These are phyloP conservation scores for Heterobasidion annosum DNA, from an alignment of 1,284 basidiomycete species.

Conservation along the genomic window DNA sequence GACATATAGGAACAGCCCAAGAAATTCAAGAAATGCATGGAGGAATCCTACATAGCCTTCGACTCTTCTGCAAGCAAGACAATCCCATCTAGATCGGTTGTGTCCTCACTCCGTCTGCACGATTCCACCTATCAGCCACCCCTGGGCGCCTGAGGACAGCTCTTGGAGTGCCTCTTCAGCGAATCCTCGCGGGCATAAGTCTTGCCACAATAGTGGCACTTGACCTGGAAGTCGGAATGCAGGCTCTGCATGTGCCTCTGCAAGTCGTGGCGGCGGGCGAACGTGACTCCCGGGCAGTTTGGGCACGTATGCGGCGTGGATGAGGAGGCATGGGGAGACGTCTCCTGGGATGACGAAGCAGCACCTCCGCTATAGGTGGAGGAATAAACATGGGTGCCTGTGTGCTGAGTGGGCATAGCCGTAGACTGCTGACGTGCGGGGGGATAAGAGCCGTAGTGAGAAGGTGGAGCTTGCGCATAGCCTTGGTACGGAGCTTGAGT, in stretches of 20 bases:
- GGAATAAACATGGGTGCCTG: neutral
- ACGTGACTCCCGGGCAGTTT: slow-evolving; percentile 57
- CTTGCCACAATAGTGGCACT: slow-evolving; percentile 61
- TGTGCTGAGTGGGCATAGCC: neutral
- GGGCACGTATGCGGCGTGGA: slow-evolving; percentile 44
- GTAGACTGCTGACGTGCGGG: neutral
- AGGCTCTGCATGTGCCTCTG: slow-evolving; percentile 75
- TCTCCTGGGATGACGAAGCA: slow-evolving; percentile 6
- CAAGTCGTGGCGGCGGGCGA: slow-evolving; percentile 69
- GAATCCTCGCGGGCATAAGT: slow-evolving; percentile 62
- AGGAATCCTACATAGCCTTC: too few species aligned
- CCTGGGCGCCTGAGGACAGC: slow-evolving; percentile 15
- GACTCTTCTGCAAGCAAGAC: too few species aligned
- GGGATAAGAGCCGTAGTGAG: slow-evolving; percentile 2
- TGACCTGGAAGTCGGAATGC: slow-evolving; percentile 52
- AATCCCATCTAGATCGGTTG: too few species aligned
- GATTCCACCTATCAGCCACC: neutral
- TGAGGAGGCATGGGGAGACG: slow-evolving; percentile 9
- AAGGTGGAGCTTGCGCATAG: slow-evolving; percentile 9
- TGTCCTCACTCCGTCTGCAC: neutral
- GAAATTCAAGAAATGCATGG: too few species aligned
- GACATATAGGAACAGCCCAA: too few species aligned
- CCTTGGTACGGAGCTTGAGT: neutral
- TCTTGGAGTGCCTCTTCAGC: slow-evolving; percentile 53
- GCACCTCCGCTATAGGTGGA: neutral